These are phyloP conservation scores for Pseudopyrenochaeta lycopersici DNA, from an alignment of 2,329 filamentous ascomycete genomes.

Conservation along the genomic window DNA sequence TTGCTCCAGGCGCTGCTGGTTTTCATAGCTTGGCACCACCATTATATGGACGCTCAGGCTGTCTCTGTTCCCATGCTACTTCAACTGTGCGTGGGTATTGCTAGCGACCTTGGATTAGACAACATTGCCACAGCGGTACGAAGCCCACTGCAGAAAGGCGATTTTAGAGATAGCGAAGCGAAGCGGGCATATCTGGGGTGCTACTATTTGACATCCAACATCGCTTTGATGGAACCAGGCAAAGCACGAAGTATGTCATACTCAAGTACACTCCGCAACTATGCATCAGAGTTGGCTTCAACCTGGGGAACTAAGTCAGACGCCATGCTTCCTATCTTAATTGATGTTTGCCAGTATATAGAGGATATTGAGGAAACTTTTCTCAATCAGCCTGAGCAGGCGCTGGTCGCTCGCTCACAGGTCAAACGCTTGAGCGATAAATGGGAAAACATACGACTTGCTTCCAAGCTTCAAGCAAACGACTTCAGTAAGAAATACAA, in stretches of 20 bases:
- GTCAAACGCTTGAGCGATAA: constrained; percentile 44
- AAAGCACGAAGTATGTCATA: constrained; percentile 35
- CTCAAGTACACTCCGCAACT: constrained; percentile 37
- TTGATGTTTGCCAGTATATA: constrained; percentile 46
- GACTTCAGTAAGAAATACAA: constrained; percentile 39
- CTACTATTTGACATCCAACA: constrained; percentile 43
- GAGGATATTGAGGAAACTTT: constrained; percentile 49
- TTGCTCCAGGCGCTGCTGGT: constrained; percentile 43
- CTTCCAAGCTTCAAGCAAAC: constrained; percentile 38
- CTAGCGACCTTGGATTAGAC: constrained; percentile 42
- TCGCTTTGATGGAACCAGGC: constrained; percentile 35
- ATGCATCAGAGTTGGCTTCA: constrained; percentile 43
- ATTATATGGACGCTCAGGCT: constrained; percentile 47
- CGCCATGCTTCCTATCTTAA: constrained; percentile 36
- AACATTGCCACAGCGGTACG: constrained; percentile 26
- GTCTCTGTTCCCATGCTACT: constrained; percentile 45
- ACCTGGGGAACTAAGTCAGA: constrained; percentile 43
- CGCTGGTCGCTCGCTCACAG: constrained; percentile 41
- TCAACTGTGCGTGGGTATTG: constrained; percentile 44
- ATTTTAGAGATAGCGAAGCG: constrained; percentile 37
- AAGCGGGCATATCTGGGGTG: constrained; percentile 48
- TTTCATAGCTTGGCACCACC: constrained; percentile 50
- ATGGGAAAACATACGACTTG: constrained; percentile 41
- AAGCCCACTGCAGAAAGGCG: constrained; percentile 30
- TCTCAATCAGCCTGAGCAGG: constrained; percentile 33